Evolutionary conservation across 2,329 filamentous ascomycete genomes (phyloP).

Genomic region (Diplocarpon mali): DNA sequence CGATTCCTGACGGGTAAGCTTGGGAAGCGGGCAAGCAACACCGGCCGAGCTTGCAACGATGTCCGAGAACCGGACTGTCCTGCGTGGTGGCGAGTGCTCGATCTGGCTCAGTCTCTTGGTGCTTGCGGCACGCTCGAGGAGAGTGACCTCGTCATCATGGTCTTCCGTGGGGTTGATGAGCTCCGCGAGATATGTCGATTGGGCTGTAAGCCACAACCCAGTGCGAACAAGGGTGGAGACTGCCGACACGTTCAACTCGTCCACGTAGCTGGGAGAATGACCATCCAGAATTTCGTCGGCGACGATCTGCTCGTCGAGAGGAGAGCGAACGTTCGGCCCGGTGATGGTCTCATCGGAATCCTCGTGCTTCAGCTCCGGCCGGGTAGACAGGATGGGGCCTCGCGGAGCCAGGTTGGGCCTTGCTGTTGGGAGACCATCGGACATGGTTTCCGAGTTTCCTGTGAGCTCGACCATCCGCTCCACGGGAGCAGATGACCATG

Average conservation of each 20-base stretch:
- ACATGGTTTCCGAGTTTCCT: slow-evolving; percentile 40
- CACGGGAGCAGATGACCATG: slow-evolving; percentile 53
- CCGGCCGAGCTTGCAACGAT: slow-evolving; percentile 14
- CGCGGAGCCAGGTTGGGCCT: slow-evolving; percentile 37
- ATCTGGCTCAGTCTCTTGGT: slow-evolving; percentile 17
- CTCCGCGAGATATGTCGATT: slow-evolving; percentile 64
- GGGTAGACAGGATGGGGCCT: slow-evolving; percentile 26
- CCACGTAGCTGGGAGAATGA: slow-evolving; percentile 65
- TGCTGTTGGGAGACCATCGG: slow-evolving; percentile 57
- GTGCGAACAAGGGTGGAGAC: slow-evolving; percentile 74
- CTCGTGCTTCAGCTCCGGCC: slow-evolving; percentile 25
- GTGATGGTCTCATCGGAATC: slow-evolving; percentile 31
- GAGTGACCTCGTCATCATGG: slow-evolving; percentile 23
- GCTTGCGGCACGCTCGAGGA: slow-evolving; percentile 24
- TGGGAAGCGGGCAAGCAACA: slow-evolving; percentile 38
- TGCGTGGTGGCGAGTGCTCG: slow-evolving; percentile 39
- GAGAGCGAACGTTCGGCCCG: slow-evolving; percentile 21
- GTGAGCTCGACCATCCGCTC: slow-evolving; percentile 56
- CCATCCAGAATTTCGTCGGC: slow-evolving; percentile 56
- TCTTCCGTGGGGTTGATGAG: slow-evolving; percentile 47
- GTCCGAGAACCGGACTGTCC: slow-evolving; percentile 66
- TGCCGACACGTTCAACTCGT: slow-evolving; percentile 59
- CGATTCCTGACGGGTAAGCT: slow-evolving; percentile 49
- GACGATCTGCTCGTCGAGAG: slow-evolving; percentile 38
- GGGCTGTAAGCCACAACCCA: slow-evolving; percentile 73